A percentile compares a stretch with the other conserved stretches of the same genome.
Evolutionary conservation across 306 rosid genomes (phyloP).

Genomic region (Elaeagnus macrophylla): DNA sequence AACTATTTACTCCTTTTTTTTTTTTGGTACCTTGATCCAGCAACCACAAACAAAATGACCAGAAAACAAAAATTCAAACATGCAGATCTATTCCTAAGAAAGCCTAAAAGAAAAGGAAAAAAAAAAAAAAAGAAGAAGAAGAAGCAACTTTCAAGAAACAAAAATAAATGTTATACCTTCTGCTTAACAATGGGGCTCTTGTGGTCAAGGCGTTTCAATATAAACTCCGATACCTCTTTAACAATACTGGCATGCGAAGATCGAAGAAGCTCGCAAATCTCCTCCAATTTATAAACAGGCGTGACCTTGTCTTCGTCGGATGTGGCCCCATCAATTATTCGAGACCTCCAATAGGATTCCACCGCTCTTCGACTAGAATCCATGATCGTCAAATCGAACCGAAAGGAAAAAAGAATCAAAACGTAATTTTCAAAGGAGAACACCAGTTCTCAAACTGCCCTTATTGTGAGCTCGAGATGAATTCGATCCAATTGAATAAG

Average conservation of each 20-base stretch:
- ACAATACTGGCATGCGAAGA: conserved; percentile 87
- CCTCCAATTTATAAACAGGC: conserved; percentile 87
- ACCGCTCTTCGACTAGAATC: conserved; percentile 97
- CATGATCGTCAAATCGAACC: conserved; percentile 35
- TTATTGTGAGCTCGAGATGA: conserved; percentile 10
- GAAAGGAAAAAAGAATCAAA: background rate
- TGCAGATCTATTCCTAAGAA: conserved; percentile 22
- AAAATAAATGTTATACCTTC: conserved; percentile 50
- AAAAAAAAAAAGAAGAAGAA: too few species aligned
- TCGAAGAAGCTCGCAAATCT: conserved; percentile 69
- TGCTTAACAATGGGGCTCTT: conserved; percentile 92
- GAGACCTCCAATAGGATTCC: conserved; percentile 89
- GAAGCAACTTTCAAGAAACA: background rate
- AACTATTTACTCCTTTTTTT: too few species aligned
- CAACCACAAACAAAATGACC: background rate
- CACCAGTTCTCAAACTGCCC: background rate
- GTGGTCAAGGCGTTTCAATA: conserved; percentile 77
- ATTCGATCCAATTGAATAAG: conserved; percentile 15
- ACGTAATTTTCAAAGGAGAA: conserved; percentile 7
- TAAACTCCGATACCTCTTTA: conserved; percentile 77
- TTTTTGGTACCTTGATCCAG: too few species aligned
- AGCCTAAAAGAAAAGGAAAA: conserved; percentile 13
- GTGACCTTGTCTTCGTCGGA: conserved; percentile 95
- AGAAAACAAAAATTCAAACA: background rate
- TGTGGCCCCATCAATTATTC: conserved; percentile 79